Conservation (phyloP, 225 moss, liverwort and hornwort genomes). For the Pseudisothecium myosuroides region DNA sequence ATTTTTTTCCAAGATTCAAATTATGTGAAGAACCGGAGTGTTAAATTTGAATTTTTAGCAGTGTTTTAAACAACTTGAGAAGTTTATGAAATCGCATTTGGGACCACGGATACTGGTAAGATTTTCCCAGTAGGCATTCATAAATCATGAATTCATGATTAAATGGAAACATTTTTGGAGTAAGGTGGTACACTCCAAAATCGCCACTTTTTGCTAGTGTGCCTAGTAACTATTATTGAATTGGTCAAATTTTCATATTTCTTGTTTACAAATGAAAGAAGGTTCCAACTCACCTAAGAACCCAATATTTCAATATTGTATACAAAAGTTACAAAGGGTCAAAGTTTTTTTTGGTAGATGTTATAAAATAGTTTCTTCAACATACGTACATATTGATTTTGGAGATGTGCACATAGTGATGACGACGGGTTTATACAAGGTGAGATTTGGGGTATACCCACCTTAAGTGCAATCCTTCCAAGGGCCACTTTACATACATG, state of each 20-base stretch:
- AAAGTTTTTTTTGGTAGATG: background rate
- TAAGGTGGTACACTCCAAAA: no score
- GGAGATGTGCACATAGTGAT: background rate
- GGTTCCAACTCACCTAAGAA: background rate
- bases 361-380: background rate
- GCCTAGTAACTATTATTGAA: background rate
- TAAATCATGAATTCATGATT: background rate
- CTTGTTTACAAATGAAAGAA: background rate
- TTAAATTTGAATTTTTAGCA: background rate
- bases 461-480: background rate
- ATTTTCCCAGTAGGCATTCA: rapidly evolving
- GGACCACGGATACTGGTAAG: rapidly evolving
- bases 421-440: rapidly evolving
- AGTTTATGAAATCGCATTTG: background rate
- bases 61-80: background rate
- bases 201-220: background rate
- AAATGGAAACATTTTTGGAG: background rate
- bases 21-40: no score
- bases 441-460: background rate
- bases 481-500: background rate
- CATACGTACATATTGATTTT: background rate
- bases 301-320: rapidly evolving
- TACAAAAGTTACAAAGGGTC: background rate
- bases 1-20: no score
- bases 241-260: background rate